Evolutionary conservation across 768 basidiomycete species (phyloP), one percentile per base, ranked within the genome.

Genomic region (Dendrothele bispora): DNA sequence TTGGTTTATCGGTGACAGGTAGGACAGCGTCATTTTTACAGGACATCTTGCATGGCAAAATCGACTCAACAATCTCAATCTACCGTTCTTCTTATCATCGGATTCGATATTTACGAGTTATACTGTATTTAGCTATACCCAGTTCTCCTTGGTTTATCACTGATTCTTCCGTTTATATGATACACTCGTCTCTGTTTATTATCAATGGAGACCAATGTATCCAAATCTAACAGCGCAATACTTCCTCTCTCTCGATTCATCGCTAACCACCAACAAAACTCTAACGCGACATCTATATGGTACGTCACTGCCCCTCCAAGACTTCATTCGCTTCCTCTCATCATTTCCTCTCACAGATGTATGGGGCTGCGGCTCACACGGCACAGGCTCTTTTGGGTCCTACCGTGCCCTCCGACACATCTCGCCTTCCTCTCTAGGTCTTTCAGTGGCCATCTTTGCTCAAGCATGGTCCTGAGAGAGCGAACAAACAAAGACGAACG

Each of bases 401-500:
- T 90, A 86, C 71, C 78, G 78, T 55, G 85, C 90, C 15, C 63
- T 90, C 38, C 65, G 73, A 6, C 77, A 85, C 55, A 82, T 88
- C 38, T 69, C 73, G 10, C 83, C 81, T 3, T 61, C 73, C 41
- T 72, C 66, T n/a, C 69, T 80, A 14, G 84, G 84, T 1, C 69
- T 91, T 7, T 88, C 88, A 54, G 80, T 82, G 10, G 91, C 90
- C 1, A 64, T 93, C 44, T 93, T 93, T 53, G 90, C 78, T 0
- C 88, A 78, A 34, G 91, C 77, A 7, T 93, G 90, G 88, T 86
- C 87, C 2, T 92, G 88, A 88, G 90, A 93, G 57, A 77, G 66
- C 43, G 76, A 78, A 43, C 78, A 87, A 53, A 82, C 50, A 72
- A 76, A 24, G 69, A 78, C 0, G 82, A 75, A 6, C 82, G 77